Percentiles rank a stretch among this genome's conserved stretches.
These are phyloP conservation scores for Pleurozium schreberi DNA, from an alignment of 225 moss, liverwort and hornwort genomes.

Conservation along the genomic window DNA sequence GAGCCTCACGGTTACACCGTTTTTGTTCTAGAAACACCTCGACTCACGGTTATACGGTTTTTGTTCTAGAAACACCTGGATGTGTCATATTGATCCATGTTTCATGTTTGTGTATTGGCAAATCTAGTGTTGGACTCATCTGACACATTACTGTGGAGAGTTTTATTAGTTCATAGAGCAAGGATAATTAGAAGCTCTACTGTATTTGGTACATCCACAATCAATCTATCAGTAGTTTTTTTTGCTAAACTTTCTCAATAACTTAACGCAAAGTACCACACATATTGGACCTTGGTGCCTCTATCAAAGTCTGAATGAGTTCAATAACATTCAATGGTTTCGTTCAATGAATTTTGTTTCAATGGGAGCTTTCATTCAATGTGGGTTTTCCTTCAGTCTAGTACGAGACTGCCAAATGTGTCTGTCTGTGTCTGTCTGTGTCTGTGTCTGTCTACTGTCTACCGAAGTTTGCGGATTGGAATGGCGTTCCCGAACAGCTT, in stretches of 20 bases:
- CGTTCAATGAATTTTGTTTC: too few relatives aligned
- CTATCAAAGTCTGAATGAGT: background rate
- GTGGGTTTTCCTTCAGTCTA: background rate
- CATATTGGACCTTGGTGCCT: background rate
- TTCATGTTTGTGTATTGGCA: too few relatives aligned
- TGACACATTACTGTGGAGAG: too few relatives aligned
- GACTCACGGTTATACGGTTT: too few relatives aligned
- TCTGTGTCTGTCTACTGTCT: background rate
- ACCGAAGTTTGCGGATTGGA: background rate
- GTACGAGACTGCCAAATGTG: background rate
- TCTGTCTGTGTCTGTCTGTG: too few relatives aligned
- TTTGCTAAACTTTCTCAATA: background rate
- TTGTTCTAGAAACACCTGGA: too few relatives aligned
- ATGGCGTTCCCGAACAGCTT: background rate
- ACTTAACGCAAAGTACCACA: background rate
- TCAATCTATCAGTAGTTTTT: background rate
- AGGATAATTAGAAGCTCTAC: too few relatives aligned
- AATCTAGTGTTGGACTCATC: too few relatives aligned
- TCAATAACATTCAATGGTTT: background rate
- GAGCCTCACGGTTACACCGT: too few relatives aligned
- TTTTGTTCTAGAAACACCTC: too few relatives aligned
- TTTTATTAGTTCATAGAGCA: too few relatives aligned
- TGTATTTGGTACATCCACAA: background rate
- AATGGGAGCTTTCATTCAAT: background rate
- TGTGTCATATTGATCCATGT: too few relatives aligned